Percentiles rank a stretch among this genome's conserved stretches.
Evolutionary conservation across 352 stramenopile species (phyloP).

Genomic region (Pythium phragmitis): DNA sequence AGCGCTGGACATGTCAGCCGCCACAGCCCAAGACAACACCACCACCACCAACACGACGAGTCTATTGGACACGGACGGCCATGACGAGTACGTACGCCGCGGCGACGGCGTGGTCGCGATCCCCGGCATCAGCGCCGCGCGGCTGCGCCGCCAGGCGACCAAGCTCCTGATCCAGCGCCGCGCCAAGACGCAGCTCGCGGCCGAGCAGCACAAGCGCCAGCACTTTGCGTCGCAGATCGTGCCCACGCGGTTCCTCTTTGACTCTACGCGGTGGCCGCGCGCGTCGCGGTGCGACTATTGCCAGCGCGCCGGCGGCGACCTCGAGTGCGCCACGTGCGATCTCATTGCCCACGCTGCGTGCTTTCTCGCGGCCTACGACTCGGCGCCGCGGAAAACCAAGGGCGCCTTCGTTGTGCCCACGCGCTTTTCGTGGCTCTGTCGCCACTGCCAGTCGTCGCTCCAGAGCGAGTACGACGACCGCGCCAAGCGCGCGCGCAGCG

Average conservation of each 20-base stretch:
- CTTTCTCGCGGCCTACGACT: slow-evolving; percentile 45
- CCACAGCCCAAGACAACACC: neutral
- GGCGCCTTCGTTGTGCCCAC: slow-evolving; percentile 55
- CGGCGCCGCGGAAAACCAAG: slow-evolving; percentile 38
- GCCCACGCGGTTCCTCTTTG: slow-evolving; percentile 54
- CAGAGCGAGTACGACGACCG: slow-evolving; percentile 59
- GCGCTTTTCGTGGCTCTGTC: slow-evolving; percentile 59
- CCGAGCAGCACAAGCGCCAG: slow-evolving; percentile 16
- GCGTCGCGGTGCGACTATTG: slow-evolving; percentile 66
- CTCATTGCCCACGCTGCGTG: slow-evolving; percentile 62
- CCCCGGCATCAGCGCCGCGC: slow-evolving; percentile 18
- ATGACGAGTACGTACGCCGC: slow-evolving; percentile 21
- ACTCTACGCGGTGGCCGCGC: slow-evolving; percentile 35
- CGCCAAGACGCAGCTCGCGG: neutral
- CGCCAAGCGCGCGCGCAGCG: slow-evolving; percentile 36
- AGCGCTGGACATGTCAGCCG: neutral
- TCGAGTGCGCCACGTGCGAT: slow-evolving; percentile 66
- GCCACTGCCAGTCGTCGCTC: slow-evolving; percentile 44
- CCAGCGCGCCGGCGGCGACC: slow-evolving; percentile 50
- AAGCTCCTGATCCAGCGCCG: slow-evolving; percentile 24
- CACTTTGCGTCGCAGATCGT: slow-evolving; percentile 28
- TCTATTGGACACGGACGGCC: slow-evolving; percentile 16
- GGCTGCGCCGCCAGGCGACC: slow-evolving; percentile 23
- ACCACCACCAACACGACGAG: neutral
- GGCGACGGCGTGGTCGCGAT: slow-evolving; percentile 24